Base-by-base conservation (phyloP, 129 eudicot species). In the Scalesia atractyloides region DNA sequence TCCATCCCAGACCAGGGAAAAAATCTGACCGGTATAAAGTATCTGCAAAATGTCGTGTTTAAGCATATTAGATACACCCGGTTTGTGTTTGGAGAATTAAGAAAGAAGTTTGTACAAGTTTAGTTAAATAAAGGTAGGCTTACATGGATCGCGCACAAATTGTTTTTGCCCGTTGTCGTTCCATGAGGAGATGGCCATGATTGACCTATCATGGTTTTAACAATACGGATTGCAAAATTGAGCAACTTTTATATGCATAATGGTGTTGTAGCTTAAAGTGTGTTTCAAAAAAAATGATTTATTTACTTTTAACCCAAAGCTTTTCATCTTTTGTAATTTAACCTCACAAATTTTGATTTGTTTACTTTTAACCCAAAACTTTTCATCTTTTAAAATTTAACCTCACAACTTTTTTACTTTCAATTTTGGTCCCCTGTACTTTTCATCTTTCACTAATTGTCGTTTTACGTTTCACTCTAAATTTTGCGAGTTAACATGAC, bases 1-100 rank as follows among this genome's bases (percentile, higher is more conserved):
- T 94, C 99, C 99, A 94, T 60, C 99, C 99, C 75, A 94, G 97
- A 65, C 99, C 99, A 70, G 99, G 97, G 70, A 94, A 94, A 82
- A 94, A 94, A 76, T 94, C 97, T 20, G 97, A 90, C 47, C 99
- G 97, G 61, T 94, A 94, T 70, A 94, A 86, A 56, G 85, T 79
- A 84, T 88, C 97, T 94, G 96, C 84, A 76, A 10, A 33, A 63
- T 37, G 26, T 8, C 15, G 5, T 36, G 48, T 24, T 56, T 41
- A 14, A 57, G 11, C 33, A 24, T n/a, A 59, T 59, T 18, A 72
- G 54, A 44, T 44, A 30, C 76, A 30, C 17, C 13, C 14, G 19
- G 59, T 50, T 73, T 16, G 19, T 73, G 16, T 73, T 46, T 61
- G 61, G 18, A 47, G 33, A 30, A 73, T 61, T 46, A 64, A 64